A percentile compares a stretch with the other conserved stretches of the same genome.
These are phyloP conservation scores for Echria macrotheca DNA, from an alignment of 495 filamentous ascomycete species.

Conservation along the genomic window DNA sequence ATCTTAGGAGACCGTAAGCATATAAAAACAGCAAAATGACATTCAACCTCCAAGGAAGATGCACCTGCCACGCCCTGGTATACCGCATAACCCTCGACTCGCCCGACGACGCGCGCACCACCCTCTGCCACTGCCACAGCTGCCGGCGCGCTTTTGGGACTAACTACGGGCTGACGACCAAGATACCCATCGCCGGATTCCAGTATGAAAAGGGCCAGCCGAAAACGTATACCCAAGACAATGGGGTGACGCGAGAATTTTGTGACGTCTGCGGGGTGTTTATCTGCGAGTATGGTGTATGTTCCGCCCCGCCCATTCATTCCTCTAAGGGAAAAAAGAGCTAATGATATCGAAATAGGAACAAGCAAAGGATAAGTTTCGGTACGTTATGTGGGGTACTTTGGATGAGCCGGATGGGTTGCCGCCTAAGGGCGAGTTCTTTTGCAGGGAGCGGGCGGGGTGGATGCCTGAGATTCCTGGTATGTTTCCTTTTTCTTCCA, in stretches of 20 bases:
- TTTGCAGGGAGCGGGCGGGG: slow-evolving; percentile 48
- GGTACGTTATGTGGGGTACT: slow-evolving; percentile 59
- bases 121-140: slow-evolving; percentile 60
- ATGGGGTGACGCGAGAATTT: slow-evolving; percentile 48
- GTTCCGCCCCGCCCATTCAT: slow-evolving; percentile 1
- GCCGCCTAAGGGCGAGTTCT: slow-evolving; percentile 67
- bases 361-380: slow-evolving; percentile 50
- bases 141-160: slow-evolving; percentile 61
- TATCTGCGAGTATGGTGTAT: slow-evolving; percentile 59
- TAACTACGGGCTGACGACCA: slow-evolving; percentile 60
- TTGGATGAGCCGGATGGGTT: slow-evolving; percentile 57
- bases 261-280: slow-evolving; percentile 57
- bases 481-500: slow-evolving; percentile 27
- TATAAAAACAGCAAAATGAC: too few species aligned
- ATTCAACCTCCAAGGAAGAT: slow-evolving; percentile 18
- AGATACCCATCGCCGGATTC: slow-evolving; percentile 33
- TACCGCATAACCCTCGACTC: slow-evolving; percentile 19
- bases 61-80: slow-evolving; percentile 17
- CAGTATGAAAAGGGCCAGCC: slow-evolving; percentile 17
- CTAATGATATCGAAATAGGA: slow-evolving; percentile 32
- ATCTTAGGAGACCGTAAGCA: too few species aligned
- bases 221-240: slow-evolving; percentile 23
- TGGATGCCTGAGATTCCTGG: slow-evolving; percentile 62
- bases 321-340: background rate
- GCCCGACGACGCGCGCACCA: slow-evolving; percentile 48